Percentiles rank a stretch among this genome's conserved stretches.
phyloP scores from a whole-genome alignment of 805 yeast species.

The Pichia membranifaciens region DNA sequence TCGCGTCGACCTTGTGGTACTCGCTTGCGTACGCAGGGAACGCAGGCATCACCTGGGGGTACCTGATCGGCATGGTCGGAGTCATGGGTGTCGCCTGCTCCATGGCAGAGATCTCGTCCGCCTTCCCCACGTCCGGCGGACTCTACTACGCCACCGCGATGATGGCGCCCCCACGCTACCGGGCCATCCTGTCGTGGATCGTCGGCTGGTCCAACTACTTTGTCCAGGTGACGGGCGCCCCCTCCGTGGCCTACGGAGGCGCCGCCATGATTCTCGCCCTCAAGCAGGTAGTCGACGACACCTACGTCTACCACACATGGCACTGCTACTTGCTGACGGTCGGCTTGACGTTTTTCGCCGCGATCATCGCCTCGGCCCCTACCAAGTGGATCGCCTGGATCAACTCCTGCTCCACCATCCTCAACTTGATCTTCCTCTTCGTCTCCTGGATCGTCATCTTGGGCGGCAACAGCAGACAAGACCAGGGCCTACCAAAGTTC shows the following conservation, averaged over 20 bases:
- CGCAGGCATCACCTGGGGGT: slow-evolving; percentile 62
- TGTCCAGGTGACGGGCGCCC: slow-evolving; percentile 57
- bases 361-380: slow-evolving; percentile 45
- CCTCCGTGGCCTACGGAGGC: slow-evolving; percentile 52
- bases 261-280: slow-evolving; percentile 53
- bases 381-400: slow-evolving; percentile 49
- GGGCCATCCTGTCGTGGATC: slow-evolving; percentile 53
- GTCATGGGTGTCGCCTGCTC: slow-evolving; percentile 53
- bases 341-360: slow-evolving; percentile 44
- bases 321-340: slow-evolving; percentile 47
- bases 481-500: slow-evolving; percentile 39
- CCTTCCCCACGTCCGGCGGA: slow-evolving; percentile 66
- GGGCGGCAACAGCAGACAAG: slow-evolving; percentile 40
- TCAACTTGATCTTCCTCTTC: slow-evolving; percentile 44
- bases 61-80: slow-evolving; percentile 48
- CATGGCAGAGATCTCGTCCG: slow-evolving; percentile 59
- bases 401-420: slow-evolving; percentile 44
- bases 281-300: slow-evolving; percentile 35
- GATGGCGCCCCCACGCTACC: slow-evolving; percentile 50
- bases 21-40: slow-evolving; percentile 57
- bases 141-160: slow-evolving; percentile 64
- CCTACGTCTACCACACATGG: slow-evolving; percentile 40
- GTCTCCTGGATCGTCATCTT: slow-evolving; percentile 50
- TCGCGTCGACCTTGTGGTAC: slow-evolving; percentile 58
- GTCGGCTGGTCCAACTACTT: slow-evolving; percentile 63